phyloP scores from a whole-genome alignment of 2,329 filamentous ascomycete species.

The Neofusicoccum umdonicola region DNA sequence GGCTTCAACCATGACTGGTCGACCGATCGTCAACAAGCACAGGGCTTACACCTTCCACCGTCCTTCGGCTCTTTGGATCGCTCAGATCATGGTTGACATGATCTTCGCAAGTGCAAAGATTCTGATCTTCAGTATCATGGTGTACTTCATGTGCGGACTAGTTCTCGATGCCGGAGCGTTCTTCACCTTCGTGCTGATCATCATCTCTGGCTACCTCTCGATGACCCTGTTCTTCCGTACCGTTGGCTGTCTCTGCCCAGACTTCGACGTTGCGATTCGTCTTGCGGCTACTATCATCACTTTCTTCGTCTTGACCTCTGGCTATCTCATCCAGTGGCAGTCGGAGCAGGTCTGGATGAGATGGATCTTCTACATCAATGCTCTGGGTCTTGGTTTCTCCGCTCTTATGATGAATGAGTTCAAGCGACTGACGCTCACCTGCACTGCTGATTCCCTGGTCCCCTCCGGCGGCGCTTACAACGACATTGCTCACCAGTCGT shows the following conservation, averaged over 20 bases:
- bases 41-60: slow-evolving; percentile 79
- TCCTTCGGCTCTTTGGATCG: slow-evolving; percentile 79
- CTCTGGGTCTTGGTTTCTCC: slow-evolving; percentile 71
- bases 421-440: slow-evolving; percentile 64
- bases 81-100: slow-evolving; percentile 76
- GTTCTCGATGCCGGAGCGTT: slow-evolving; percentile 71
- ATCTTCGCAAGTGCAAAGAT: slow-evolving; percentile 71
- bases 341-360: slow-evolving; percentile 71
- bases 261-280: slow-evolving; percentile 84
- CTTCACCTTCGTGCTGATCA: slow-evolving; percentile 82
- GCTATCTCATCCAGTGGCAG: slow-evolving; percentile 80
- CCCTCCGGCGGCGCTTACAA: slow-evolving; percentile 69
- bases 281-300: slow-evolving; percentile 75
- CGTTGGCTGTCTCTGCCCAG: slow-evolving; percentile 72
- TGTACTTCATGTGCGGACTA: slow-evolving; percentile 88
- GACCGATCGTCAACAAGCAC: slow-evolving; percentile 80
- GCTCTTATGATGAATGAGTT: slow-evolving; percentile 89
- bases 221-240: slow-evolving; percentile 88
- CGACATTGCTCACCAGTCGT: slow-evolving; percentile 73
- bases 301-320: slow-evolving; percentile 75
- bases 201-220: slow-evolving; percentile 67
- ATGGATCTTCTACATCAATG: slow-evolving; percentile 79
- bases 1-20: slow-evolving; percentile 69
- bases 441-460: slow-evolving; percentile 65
- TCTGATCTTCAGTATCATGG: slow-evolving; percentile 60